Evolutionary conservation across 2,329 filamentous ascomycete species (phyloP), one percentile per base, ranked within the genome.

Genomic region (Fusarium nodosum): DNA sequence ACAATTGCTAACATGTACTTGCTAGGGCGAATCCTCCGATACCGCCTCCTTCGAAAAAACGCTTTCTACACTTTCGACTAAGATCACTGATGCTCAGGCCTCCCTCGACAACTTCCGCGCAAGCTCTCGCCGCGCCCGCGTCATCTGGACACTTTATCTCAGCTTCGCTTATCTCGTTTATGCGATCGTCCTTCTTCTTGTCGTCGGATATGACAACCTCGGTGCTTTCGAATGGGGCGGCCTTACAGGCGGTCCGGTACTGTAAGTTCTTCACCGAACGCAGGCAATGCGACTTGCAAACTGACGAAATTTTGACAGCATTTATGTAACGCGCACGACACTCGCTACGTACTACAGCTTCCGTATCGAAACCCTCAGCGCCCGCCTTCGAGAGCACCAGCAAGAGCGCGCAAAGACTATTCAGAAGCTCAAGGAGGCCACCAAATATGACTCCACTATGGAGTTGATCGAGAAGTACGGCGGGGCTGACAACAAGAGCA

Each of bases 401-500:
- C 88, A 89, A 56, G 92, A 97, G 79, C 90, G 95, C 56, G 89
- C 92, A 62, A 89, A 89, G 73, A 97, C 94, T 3, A 98, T 99
- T 70, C 91, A 97, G 78, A 94, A 94, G 80, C 88, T 99, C 68
- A 99, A 99, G 81, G 90, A 91, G 61, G 94, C 94, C 28, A 99
- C 96, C 34, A 97, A 93, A 79, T 99, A 97, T 82, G 93, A 98
- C 80, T 96, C 94, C 33, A 99, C 96, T 2, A 89, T 97, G 75
- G 90, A 97, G 77, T 82, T 99, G 63, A 87, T 99, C 13, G 93
- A 98, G 75, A 99, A 98, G 75, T 99, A 99, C 78, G 94, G 94
- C 36, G 92, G 89, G 12, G 83, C 85, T 22, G 88, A 90, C 66
- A 82, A 85, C 74, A 75, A 75, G 16, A 75, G 73, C 15, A 77